A percentile compares a stretch with the other conserved stretches of the same genome.
Evolutionary conservation across 2,329 filamentous ascomycete species (phyloP).

Genomic region (Arthrinium phaeospermum): DNA sequence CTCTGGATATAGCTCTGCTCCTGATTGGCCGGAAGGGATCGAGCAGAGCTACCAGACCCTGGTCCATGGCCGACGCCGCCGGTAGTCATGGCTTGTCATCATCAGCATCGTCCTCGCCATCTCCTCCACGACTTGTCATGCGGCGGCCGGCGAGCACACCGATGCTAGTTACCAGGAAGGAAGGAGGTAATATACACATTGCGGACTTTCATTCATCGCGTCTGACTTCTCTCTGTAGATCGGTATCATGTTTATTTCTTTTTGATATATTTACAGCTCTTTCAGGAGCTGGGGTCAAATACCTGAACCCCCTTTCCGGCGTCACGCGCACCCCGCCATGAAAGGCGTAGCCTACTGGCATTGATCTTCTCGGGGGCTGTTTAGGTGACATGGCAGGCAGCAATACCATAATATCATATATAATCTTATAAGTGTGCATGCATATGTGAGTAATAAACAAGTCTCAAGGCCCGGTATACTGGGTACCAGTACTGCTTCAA

Average conservation of each 20-base stretch:
- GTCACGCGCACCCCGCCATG: background rate
- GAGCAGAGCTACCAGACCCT: background rate
- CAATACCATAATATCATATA: background rate
- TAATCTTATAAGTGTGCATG: background rate
- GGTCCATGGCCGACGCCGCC: background rate
- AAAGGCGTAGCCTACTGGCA: background rate
- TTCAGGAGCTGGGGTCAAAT: background rate
- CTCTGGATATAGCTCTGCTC: background rate
- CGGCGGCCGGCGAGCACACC: conserved; percentile 2
- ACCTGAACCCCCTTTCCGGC: background rate
- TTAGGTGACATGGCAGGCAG: background rate
- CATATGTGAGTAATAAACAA: background rate
- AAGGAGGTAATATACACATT: background rate
- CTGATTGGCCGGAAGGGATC: background rate
- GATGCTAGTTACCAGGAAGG: background rate
- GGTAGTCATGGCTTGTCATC: conserved; percentile 1
- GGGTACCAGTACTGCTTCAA: background rate
- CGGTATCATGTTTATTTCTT: too few species aligned
- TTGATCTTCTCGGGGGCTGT: background rate
- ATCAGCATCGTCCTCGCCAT: background rate
- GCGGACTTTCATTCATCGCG: background rate
- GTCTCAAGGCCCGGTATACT: background rate
- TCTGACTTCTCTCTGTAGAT: background rate
- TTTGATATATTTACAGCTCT: background rate
- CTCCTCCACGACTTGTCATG: background rate